Base-by-base conservation (phyloP, 225 moss, liverwort and hornwort genomes). In the Bryoerythrophyllum caledonicum region DNA sequence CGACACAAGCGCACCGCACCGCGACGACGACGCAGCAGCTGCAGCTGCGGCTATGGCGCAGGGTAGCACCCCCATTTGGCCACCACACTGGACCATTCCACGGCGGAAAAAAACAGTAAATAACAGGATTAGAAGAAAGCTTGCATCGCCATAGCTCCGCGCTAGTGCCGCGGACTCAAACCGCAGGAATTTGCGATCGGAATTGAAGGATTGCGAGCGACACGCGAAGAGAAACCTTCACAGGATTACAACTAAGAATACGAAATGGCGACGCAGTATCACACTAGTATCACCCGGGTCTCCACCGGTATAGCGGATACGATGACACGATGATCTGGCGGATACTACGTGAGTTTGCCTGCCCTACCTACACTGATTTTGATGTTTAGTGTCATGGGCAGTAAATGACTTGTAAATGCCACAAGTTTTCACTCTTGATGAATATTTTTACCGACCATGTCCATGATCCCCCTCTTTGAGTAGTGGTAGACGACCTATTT, bases 41-140 rank as follows among this genome's bases (percentile, higher is more conserved):
- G 25, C 72, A 40, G 32, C 51, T 43, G 57, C 20, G 23, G 69
- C 78, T 30, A 79, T 44, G 71, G 79, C 74, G 71, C 78, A 65
- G 37, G 71, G 79, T 32, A 70, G 74, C 65, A 66, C 71, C 55
- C 60, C 66, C 82, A 82, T 79, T 8, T 60, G 28, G 74, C 75
- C 54, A 9, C 63, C 63, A 60, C 23, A 62, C 55, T 37, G 48
- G 60, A 61, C 72, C 48, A 60, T 30, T n/a, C 14, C 23, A 27
- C 62, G 28, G 25, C 43, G 17, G 11, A 38, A 4, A n/a, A 49
- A 61, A 49, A 10, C 53, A 17, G 4, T 11, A 8, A 52, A 30
- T 11, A 30, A 21, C 7, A 1, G 7, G 35, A 30, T 10, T 24
- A 52, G 10, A 60, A 24, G 34, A 70, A 63, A 8, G 21, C 8